phyloP scores from a whole-genome alignment of 768 basidiomycete species.

The Kondoa subrosea region DNA sequence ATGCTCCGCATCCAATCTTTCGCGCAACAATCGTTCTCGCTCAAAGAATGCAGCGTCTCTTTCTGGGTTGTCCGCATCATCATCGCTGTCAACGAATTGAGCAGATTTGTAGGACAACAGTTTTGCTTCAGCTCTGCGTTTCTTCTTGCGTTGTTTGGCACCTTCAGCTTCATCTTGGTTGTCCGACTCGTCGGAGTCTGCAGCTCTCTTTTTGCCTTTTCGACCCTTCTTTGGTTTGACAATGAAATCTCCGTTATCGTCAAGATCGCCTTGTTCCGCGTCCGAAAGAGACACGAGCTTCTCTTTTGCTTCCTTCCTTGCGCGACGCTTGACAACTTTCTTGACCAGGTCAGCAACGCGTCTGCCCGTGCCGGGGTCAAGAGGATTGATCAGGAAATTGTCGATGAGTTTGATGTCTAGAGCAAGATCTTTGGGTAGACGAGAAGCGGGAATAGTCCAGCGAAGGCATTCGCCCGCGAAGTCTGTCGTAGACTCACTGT shows the following conservation, averaged over 20 bases:
- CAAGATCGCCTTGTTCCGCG: background rate
- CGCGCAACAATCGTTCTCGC: background rate
- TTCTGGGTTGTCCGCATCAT: slow-evolving; percentile 21
- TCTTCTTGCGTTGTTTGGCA: slow-evolving; percentile 10
- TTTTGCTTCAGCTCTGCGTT: slow-evolving; percentile 20
- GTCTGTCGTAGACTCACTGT: slow-evolving; percentile 39
- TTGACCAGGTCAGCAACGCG: slow-evolving; percentile 47
- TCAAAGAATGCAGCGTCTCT: slow-evolving; percentile 23
- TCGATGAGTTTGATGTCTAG: slow-evolving; percentile 57
- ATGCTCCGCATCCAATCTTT: background rate
- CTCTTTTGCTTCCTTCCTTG: background rate
- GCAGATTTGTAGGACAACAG: slow-evolving; percentile 23
- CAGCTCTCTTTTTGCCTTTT: background rate
- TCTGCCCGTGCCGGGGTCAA: slow-evolving; percentile 63
- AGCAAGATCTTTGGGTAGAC: slow-evolving; percentile 51
- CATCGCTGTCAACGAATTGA: slow-evolving; percentile 25
- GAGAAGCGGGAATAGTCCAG: slow-evolving; percentile 66
- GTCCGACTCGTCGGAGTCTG: background rate
- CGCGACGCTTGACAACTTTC: slow-evolving; percentile 24
- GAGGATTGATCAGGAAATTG: slow-evolving; percentile 63
- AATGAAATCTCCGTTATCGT: background rate
- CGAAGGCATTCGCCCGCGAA: slow-evolving; percentile 18
- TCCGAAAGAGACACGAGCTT: slow-evolving; percentile 11
- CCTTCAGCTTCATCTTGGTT: slow-evolving; percentile 4
- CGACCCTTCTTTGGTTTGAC: slow-evolving; percentile 14